Evolutionary conservation across 441 rosid species (phyloP).

Genomic region (Erodium trifolium): DNA sequence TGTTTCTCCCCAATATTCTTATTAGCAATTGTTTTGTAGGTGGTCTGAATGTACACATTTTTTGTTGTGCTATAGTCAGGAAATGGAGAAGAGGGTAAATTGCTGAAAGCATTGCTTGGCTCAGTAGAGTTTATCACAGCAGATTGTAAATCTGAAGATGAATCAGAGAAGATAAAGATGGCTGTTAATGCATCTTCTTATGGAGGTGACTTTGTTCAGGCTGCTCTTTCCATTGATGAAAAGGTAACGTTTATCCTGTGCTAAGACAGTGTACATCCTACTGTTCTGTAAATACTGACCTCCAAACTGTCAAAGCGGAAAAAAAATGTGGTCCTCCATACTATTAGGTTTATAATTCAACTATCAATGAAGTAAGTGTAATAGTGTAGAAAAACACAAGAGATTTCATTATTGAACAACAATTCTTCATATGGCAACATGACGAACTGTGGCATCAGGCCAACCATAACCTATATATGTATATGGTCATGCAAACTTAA

Average conservation of each 20-base stretch:
- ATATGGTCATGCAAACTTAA: not conserved
- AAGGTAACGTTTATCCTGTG: slow-evolving; percentile 38
- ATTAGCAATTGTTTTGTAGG: not conserved
- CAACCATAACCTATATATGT: not conserved
- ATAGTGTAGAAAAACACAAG: not conserved
- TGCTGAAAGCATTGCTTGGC: slow-evolving; percentile 74
- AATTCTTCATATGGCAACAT: not conserved
- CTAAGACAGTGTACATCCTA: not conserved
- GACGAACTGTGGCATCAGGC: not conserved
- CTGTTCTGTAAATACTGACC: not conserved
- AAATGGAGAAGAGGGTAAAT: slow-evolving; percentile 33
- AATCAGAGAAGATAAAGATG: slow-evolving; percentile 56
- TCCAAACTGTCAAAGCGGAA: not conserved
- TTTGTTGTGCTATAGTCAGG: slow-evolving; percentile 44
- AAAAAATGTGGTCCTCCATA: not conserved
- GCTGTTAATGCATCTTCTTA: slow-evolving; percentile 67
- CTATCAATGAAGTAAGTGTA: not conserved
- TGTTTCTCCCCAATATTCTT: not conserved
- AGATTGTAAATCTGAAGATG: slow-evolving; percentile 54
- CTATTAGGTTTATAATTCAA: not conserved
- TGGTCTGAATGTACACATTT: slow-evolving; percentile 17
- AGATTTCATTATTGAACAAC: not conserved
- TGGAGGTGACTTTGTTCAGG: slow-evolving; percentile 75
- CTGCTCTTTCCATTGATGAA: slow-evolving; percentile 74
- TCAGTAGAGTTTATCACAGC: slow-evolving; percentile 82